phyloP scores from a whole-genome alignment of 192 early-diverging fungal species.

The Coemansia sp. region DNA sequence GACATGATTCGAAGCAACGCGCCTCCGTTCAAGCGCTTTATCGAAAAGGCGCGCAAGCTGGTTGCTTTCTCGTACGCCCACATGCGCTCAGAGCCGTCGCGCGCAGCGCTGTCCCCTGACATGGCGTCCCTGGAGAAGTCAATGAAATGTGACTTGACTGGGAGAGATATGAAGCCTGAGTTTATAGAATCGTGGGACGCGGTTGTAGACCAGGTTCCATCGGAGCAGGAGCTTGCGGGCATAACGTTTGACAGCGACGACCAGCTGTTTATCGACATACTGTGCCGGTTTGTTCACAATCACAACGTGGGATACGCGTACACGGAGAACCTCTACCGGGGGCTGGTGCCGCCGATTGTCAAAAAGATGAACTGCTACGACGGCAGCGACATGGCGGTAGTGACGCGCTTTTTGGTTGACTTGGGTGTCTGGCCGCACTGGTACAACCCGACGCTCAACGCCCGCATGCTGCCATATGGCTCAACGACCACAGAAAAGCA shows the following conservation, averaged over 20 bases:
- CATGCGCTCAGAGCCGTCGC: constrained; percentile 14
- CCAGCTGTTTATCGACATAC: constrained; percentile 55
- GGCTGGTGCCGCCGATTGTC: constrained; percentile 56
- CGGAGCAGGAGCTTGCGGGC: constrained; percentile 5
- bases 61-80: constrained; percentile 22
- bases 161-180: constrained; percentile 7
- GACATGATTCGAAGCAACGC: constrained; percentile 55
- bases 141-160: constrained; percentile 21
- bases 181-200: neutral
- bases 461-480: constrained; percentile 44
- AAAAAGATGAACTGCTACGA: constrained; percentile 60
- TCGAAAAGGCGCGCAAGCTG: constrained; percentile 48
- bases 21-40: constrained; percentile 50
- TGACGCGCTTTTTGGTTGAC: constrained; percentile 66
- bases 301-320: constrained; percentile 23
- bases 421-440: constrained; percentile 79
- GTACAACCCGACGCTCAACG: constrained; percentile 62
- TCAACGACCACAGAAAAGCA: constrained; percentile 37
- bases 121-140: constrained; percentile 9
- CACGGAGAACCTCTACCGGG: constrained; percentile 36
- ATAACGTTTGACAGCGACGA: constrained; percentile 51
- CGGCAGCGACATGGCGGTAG: constrained; percentile 50
- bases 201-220: neutral
- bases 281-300: constrained; percentile 50
- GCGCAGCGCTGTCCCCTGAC: constrained; percentile 19